Conservation (phyloP, 2,329 filamentous ascomycete species). For the Sphaerulina musiva region DNA sequence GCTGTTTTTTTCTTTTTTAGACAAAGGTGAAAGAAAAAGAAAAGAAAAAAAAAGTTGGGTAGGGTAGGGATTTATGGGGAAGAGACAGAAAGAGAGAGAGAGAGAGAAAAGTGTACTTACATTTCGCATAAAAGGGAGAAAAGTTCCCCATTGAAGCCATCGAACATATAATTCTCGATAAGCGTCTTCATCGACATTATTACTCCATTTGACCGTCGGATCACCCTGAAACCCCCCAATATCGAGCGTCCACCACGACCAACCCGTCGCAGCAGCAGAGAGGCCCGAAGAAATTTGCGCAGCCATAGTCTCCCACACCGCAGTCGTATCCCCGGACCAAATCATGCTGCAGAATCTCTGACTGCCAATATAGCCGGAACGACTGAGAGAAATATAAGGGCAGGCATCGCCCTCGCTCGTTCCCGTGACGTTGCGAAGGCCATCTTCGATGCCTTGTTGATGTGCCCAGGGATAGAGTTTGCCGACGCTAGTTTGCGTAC, state of each 20-base stretch:
- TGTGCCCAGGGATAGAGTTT: slow-evolving; percentile 32
- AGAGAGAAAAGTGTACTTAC: neutral
- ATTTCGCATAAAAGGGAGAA: slow-evolving; percentile 32
- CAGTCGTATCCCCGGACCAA: slow-evolving; percentile 31
- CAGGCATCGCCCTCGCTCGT: slow-evolving; percentile 26
- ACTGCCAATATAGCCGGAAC: slow-evolving; percentile 31
- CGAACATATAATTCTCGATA: slow-evolving; percentile 31
- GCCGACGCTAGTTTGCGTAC: slow-evolving; percentile 27
- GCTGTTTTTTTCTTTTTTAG: neutral
- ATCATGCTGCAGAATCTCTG: slow-evolving; percentile 32
- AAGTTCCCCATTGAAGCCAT: slow-evolving; percentile 32
- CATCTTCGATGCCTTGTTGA: slow-evolving; percentile 30
- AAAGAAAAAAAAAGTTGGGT: too few species aligned
- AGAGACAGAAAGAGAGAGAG: neutral
- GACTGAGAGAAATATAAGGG: slow-evolving; percentile 26
- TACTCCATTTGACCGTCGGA: slow-evolving; percentile 33
- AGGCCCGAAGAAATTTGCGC: slow-evolving; percentile 28
- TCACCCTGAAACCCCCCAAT: slow-evolving; percentile 32
- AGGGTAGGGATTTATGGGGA: too few species aligned
- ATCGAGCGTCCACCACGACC: slow-evolving; percentile 31
- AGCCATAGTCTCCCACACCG: slow-evolving; percentile 29
- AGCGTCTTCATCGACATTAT: slow-evolving; percentile 28
- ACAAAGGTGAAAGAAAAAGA: too few species aligned
- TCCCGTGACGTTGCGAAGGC: slow-evolving; percentile 26
- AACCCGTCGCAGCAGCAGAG: slow-evolving; percentile 27